A percentile compares a stretch with the other conserved stretches of the same genome.
These are phyloP conservation scores for Aureobasidium sp. DNA, from an alignment of 2,329 filamentous ascomycete species.

Conservation along the genomic window DNA sequence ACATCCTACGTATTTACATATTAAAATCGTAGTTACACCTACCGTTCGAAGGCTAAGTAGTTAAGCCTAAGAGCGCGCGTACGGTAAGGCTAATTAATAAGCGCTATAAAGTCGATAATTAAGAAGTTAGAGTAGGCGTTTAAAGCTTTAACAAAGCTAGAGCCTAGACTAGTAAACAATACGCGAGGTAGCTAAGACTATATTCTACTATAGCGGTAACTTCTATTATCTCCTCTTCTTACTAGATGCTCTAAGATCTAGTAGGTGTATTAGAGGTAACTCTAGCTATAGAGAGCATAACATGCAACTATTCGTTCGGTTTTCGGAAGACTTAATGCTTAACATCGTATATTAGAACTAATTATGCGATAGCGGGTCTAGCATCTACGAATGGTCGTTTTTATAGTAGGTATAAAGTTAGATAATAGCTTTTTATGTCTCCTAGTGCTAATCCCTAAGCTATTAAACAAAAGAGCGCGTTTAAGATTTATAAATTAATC, in stretches of 20 bases:
- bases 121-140: not conserved
- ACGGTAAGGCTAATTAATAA: not conserved
- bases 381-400: not conserved
- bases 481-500: constrained; percentile 73
- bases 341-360: not conserved
- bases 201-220: not conserved
- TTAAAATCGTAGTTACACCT: not conserved
- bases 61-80: not conserved
- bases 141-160: not conserved
- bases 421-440: not conserved
- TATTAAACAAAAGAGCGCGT: constrained; percentile 77
- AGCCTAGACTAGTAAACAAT: not conserved
- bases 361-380: not conserved
- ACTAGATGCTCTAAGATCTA: not conserved
- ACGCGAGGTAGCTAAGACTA: not conserved
- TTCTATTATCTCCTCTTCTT: not conserved
- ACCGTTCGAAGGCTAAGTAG: not conserved
- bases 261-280: not conserved
- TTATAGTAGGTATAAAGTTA: not conserved
- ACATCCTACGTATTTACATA: not conserved
- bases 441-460: constrained; percentile 72
- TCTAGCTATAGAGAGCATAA: not conserved
- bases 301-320: not conserved
- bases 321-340: not conserved
- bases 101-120: not conserved